phyloP scores from a whole-genome alignment of 805 yeast species.

The Starmerella vitae region DNA sequence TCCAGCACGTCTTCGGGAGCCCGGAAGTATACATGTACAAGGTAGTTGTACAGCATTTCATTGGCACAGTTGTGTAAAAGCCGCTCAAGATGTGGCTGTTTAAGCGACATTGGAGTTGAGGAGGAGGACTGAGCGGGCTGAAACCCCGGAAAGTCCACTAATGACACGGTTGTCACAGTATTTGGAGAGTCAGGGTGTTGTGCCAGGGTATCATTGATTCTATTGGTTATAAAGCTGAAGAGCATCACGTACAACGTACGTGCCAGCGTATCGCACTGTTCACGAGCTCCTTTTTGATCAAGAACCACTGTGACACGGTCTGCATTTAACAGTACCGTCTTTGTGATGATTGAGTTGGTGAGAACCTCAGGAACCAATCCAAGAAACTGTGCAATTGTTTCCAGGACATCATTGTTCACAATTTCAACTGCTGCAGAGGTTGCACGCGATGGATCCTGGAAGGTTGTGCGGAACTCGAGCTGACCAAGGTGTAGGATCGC shows the following conservation, averaged over 20 bases:
- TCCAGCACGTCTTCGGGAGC: slow-evolving; percentile 29
- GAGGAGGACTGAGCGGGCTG: slow-evolving; percentile 21
- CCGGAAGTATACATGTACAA: slow-evolving; percentile 30
- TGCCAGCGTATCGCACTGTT: slow-evolving; percentile 32
- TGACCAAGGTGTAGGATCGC: slow-evolving; percentile 35
- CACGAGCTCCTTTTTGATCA: slow-evolving; percentile 31
- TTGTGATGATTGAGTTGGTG: slow-evolving; percentile 28
- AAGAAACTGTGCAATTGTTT: slow-evolving; percentile 28
- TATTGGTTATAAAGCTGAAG: slow-evolving; percentile 30
- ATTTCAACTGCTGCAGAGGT: slow-evolving; percentile 29
- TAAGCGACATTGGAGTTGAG: background rate
- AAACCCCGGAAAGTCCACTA: slow-evolving; percentile 34
- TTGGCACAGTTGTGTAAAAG: slow-evolving; percentile 32
- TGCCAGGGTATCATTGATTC: slow-evolving; percentile 28
- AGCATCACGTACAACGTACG: slow-evolving; percentile 31
- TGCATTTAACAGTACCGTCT: slow-evolving; percentile 27
- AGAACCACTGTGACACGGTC: slow-evolving; percentile 33
- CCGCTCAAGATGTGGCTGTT: slow-evolving; percentile 28
- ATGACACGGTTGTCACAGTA: slow-evolving; percentile 27
- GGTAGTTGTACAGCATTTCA: slow-evolving; percentile 30
- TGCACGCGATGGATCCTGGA: slow-evolving; percentile 27
- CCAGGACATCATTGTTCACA: slow-evolving; percentile 26
- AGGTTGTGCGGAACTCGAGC: slow-evolving; percentile 27
- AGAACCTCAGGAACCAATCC: slow-evolving; percentile 31
- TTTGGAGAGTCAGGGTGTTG: slow-evolving; percentile 18